A percentile compares a stretch with the other conserved stretches of the same genome.
phyloP scores from a whole-genome alignment of 2,329 filamentous ascomycete species.

The Colletotrichum spaethianum region DNA sequence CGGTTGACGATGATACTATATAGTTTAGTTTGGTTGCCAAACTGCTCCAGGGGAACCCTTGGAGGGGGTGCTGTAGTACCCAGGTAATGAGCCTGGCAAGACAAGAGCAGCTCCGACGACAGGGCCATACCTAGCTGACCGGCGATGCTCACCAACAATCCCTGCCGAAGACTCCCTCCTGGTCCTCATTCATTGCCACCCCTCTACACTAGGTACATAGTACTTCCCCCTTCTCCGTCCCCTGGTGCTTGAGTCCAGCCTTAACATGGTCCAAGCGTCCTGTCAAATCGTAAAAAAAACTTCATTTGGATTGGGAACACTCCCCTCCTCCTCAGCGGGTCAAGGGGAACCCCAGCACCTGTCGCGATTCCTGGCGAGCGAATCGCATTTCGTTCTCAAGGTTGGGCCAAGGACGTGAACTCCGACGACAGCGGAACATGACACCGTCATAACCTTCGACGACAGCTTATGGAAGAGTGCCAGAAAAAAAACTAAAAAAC shows the following conservation, averaged over 20 bases:
- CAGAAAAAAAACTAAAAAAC: not conserved
- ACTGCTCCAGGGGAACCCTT: conserved; percentile 6
- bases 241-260: conserved; percentile 35
- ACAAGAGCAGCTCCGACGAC: not conserved
- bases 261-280: conserved; percentile 41
- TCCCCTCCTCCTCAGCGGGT: conserved; percentile 9
- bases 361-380: conserved; percentile 37
- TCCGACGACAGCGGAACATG: conserved; percentile 19
- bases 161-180: conserved; percentile 17
- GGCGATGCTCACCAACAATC: conserved; percentile 15
- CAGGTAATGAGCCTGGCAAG: not conserved
- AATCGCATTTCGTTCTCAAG: conserved; percentile 36
- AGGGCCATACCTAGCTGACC: conserved; percentile 11
- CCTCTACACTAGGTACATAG: too few species aligned
- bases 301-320: conserved; percentile 20
- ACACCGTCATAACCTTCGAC: conserved; percentile 23
- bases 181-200: conserved; percentile 1
- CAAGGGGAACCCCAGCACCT: conserved; percentile 37
- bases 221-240: conserved; percentile 7
- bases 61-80: too few species aligned
- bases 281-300: conserved; percentile 41
- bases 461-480: not conserved
- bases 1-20: conserved; percentile 9
- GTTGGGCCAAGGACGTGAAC: conserved; percentile 25
- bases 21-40: conserved; percentile 25